Base-by-base conservation (phyloP, 2,329 filamentous ascomycete species). In the Ciborinia camelliae region DNA sequence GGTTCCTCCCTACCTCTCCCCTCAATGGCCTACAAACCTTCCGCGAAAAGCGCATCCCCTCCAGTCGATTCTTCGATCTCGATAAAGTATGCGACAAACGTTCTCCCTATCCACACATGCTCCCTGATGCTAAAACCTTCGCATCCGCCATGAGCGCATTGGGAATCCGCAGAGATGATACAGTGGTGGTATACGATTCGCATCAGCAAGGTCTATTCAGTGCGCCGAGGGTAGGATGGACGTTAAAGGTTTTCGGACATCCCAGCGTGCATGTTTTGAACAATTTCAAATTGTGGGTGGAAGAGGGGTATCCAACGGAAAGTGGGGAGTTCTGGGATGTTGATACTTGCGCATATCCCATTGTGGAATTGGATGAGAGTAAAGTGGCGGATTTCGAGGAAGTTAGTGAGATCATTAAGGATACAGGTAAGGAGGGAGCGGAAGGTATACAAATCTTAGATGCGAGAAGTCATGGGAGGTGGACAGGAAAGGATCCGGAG, bases 91-190 rank as follows among this genome's bases (percentile, higher is more conserved):
- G 95, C 73, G 93, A 99, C 78, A 87, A 88, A 69, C 86, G 87
- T 71, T 96, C 90, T 63, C 90, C 91, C 1, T 98, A 97, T 76
- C 94, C 95, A 9, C 95, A 99, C 77, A 99, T 99, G 95, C 86
- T 99, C 3, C 95, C 95, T 3, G 88, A 84, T 9, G 82, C 90
- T 45, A 87, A 90, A 73, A 83, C 86, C 60, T 98, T 99, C 75
- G 90, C 91, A 52, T 85, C 88, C 62, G 91, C 93, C 50, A 96
- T 99, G 93, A 89, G 90, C 71, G 86, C 90, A 69, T 79, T 99
- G 57, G 95, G 95, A 9, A 95, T 99, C 70, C 86, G 87, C 64
- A 86, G 87, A 68, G 91, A 97, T 70, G 95, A 99, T 70, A 90
- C 87, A 43, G 86, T 99, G 4, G 95, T 99, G 0, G 91, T 99